phyloP scores from a whole-genome alignment of 2,329 filamentous ascomycete species.

The Aspergillus fumigatiaffinis region DNA sequence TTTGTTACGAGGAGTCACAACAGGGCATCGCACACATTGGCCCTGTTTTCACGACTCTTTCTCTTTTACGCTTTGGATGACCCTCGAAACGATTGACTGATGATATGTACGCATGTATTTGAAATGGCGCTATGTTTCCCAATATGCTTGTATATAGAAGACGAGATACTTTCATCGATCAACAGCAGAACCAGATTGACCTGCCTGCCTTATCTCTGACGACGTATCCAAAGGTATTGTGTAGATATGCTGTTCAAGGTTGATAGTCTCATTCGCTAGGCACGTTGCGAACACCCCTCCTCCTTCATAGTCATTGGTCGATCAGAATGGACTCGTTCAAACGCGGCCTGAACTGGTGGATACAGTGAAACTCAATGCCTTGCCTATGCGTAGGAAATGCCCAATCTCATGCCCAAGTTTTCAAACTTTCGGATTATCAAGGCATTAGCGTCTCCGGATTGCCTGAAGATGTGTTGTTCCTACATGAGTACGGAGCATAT shows the following conservation, averaged over 20 bases:
- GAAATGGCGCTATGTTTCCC: not conserved
- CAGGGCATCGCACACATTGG: not conserved
- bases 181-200: not conserved
- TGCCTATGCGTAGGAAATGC: not conserved
- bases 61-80: slow-evolving; percentile 1
- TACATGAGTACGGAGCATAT: slow-evolving; percentile 8
- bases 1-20: not conserved
- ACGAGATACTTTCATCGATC: not conserved
- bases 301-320: not conserved
- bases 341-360: not conserved
- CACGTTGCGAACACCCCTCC: not conserved
- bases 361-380: not conserved
- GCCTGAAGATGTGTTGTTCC: not conserved
- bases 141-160: not conserved
- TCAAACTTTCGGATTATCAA: not conserved
- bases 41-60: slow-evolving; percentile 7
- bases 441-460: slow-evolving; percentile 4
- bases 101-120: slow-evolving; percentile 2
- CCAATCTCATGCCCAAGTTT: not conserved
- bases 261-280: not conserved
- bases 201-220: not conserved
- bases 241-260: not conserved
- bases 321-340: not conserved
- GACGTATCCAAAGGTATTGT: not conserved
- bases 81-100: not conserved